These are phyloP conservation scores for Nannochloris sp. DNA, from an alignment of 139 green algal species.

Conservation along the genomic window DNA sequence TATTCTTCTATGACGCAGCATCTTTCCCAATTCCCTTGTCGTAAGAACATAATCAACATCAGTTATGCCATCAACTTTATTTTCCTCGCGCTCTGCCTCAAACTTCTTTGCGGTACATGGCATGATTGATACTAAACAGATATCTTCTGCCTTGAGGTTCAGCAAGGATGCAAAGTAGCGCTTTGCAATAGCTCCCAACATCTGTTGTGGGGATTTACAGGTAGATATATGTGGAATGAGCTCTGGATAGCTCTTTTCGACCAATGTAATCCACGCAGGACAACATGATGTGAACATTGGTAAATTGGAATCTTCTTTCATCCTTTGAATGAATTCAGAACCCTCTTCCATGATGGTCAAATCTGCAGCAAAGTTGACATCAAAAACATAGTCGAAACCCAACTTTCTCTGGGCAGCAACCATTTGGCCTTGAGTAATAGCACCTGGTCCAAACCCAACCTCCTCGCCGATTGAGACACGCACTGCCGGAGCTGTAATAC, in stretches of 20 bases:
- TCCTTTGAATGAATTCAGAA: constrained; percentile 42
- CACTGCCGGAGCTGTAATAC: constrained; percentile 46
- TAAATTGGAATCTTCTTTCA: constrained; percentile 6
- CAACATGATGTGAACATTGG: constrained; percentile 76
- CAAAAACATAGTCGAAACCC: constrained; percentile 60
- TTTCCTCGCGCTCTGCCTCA: constrained; percentile 46
- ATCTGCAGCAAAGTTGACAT: constrained; percentile 40
- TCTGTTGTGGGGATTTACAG: constrained; percentile 54
- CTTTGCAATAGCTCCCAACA: constrained; percentile 57
- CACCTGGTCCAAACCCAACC: constrained; percentile 36
- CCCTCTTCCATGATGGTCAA: constrained; percentile 71
- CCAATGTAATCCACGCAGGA: constrained; percentile 37
- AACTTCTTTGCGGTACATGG: constrained; percentile 53
- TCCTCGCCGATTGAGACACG: constrained; percentile 48
- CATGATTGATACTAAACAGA: constrained; percentile 46
- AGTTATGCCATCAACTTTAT: background rate
- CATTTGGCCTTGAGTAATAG: constrained; percentile 37
- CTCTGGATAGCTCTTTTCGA: constrained; percentile 60
- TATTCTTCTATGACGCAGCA: constrained; percentile 35
- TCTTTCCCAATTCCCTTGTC: constrained; percentile 46
- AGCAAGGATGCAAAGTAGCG: constrained; percentile 36
- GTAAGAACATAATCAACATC: constrained; percentile 67
- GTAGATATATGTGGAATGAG: constrained; percentile 59
- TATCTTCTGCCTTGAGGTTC: constrained; percentile 19
- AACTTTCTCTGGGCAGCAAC: constrained; percentile 36